Base-by-base conservation (phyloP, 805 yeast genomes). In the Middelhovenomyces tepae region DNA sequence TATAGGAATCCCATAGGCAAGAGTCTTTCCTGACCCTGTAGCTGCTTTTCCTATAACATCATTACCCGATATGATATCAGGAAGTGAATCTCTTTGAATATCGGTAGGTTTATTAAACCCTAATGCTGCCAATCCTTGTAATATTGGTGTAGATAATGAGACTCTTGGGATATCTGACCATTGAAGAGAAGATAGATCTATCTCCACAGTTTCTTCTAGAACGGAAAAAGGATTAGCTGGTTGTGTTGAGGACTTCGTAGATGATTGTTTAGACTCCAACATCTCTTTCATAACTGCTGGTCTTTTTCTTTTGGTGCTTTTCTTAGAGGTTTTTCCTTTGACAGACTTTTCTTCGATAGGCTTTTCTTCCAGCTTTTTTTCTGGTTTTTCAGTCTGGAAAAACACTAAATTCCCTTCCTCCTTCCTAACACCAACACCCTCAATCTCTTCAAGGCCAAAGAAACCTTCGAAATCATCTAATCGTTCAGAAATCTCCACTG, bases 11-110 rank as follows among this genome's bases (percentile, higher is more conserved):
- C 95, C 95, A 55, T 84, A 91, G 0, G 98, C 99, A 37, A 87
- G 63, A 0, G 98, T 91, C 54, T 91, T 91, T 67, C 98, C 98
- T 1, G 95, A 83, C 54, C 98, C 98, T 1, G 98, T 91, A 7
- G 91, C 79, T 10, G 98, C 98, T 52, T 89, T 91, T 35, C 98
- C 98, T 44, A 91, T 76, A 3, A 91, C 72, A 57, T 91, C 97
- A 22, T 65, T 67, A 4, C 87, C 93, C 18, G 65, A 63, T 9
- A 84, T 38, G 2, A 89, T 84, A 17, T 66, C 48, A 2, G 97
- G 95, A 35, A 91, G 77, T 7, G 89, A 65, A 37, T 62, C 60
- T 39, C 65, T 67, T 57, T 91, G 98, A 50, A 91, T 86, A 21
- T 78, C 82, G 0, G 97, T 87, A 7, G 98, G 98, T 15, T 62